Evolutionary conservation across 345 rosid genomes (phyloP), one percentile per base, ranked within the genome.

Genomic region (Rhodamnia rubescens): DNA sequence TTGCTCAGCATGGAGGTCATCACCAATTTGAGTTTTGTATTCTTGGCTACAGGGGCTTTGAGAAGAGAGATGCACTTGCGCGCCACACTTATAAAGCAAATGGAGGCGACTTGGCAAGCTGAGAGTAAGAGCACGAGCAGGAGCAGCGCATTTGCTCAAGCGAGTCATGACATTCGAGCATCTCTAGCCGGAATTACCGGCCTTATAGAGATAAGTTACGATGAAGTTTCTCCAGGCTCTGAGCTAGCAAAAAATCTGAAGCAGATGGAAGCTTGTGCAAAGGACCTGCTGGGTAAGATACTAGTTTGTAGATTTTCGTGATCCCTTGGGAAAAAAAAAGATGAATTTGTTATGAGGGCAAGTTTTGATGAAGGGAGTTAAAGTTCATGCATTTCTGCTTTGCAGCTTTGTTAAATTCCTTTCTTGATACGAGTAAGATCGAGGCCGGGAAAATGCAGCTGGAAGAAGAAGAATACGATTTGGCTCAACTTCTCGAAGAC

Each of bases 371-470:
- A 54, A 14, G 22, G 5, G 27, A 29, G 21, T 81, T 56, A 15
- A 26, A 8, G 27, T 53, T 59, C n/a, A 29, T 51, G 42, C 81
- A 49, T 52, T 57, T 32, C 59, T 21, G 8, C n/a, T 59, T 47
- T 86, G 52, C 92, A 96, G 96, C 88, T 75, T 74, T 95, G 55
- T 87, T 95, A 44, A 94, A 93, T 87, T 91, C 94, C 32, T 87
- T 94, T 85, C 94, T 95, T 22, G 98, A 97, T 74, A 90, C 88
- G 27, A 97, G 97, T 90, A 97, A 94, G 88, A 91, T 95, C 24
- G 98, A 94, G 86, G 96, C 95, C 2, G 98, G 95, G 0, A 96
- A 94, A 88, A 92, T 96, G 95, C 91, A 91, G 26, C 87, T 96
- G 36, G 91, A 91, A 59, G 96, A 93, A 85, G 94, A 92, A 83